A percentile compares a stretch with the other conserved stretches of the same genome.
phyloP scores from a whole-genome alignment of 768 basidiomycete genomes.

The Lentinula lateritia region DNA sequence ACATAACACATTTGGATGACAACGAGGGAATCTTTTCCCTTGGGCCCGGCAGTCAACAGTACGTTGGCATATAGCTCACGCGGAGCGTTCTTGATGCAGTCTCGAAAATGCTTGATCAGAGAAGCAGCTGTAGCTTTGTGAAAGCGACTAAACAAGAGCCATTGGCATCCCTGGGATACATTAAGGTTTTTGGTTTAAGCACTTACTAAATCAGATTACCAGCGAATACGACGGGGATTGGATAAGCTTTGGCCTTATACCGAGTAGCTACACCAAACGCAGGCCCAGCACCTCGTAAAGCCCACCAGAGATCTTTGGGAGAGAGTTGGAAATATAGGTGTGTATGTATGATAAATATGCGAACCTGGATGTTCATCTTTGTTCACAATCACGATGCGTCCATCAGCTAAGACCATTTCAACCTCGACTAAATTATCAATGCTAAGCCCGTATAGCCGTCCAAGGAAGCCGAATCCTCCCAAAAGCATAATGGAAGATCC shows the following conservation, averaged over 20 bases:
- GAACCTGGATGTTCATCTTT: constrained; percentile 67
- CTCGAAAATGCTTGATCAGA: constrained; percentile 86
- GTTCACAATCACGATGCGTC: constrained; percentile 73
- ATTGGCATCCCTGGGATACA: neutral
- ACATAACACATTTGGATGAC: constrained; percentile 91
- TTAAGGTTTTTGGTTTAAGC: neutral
- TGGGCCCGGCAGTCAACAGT: constrained; percentile 85
- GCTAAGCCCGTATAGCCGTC: constrained; percentile 78
- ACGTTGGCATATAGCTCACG: constrained; percentile 87
- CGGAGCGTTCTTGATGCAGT: constrained; percentile 87
- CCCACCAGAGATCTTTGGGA: constrained; percentile 79
- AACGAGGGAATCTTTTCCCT: constrained; percentile 76
- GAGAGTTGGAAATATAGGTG: neutral
- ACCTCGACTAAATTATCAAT: constrained; percentile 89
- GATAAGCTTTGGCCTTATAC: constrained; percentile 87
- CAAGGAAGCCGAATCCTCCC: constrained; percentile 86
- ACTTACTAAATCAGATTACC: constrained; percentile 90
- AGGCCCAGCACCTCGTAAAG: constrained; percentile 77
- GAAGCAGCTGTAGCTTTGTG: constrained; percentile 82
- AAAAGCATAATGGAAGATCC: constrained; percentile 78
- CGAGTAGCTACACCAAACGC: constrained; percentile 81
- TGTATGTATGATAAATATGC: constrained; percentile 8
- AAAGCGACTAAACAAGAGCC: constrained; percentile 58
- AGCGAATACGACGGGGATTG: constrained; percentile 86
- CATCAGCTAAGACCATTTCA: constrained; percentile 89